Evolutionary conservation across 768 basidiomycete species (phyloP), one percentile per base, ranked within the genome.

Genomic region (Astraeus odoratus): DNA sequence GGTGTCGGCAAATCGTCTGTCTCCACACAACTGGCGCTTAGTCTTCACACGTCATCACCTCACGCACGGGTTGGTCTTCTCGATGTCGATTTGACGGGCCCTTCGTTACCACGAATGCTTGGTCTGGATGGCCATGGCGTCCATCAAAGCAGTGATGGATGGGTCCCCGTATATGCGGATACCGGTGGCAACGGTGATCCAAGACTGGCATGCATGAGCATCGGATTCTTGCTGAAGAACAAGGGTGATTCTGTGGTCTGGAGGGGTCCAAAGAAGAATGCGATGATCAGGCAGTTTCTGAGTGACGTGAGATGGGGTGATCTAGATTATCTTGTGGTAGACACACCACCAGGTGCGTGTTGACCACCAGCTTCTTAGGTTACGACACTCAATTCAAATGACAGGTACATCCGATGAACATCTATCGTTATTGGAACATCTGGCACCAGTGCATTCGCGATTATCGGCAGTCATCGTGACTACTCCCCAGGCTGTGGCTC

Each of bases 1-100:
- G 96, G 95, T 27, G 96, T 98, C 33, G 96, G 96, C 45, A 99
- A 99, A 68, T 97, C 94, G n/a, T 95, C 92, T 1, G 85, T 97
- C 19, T 81, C 91, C 2, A 79, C 85, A 6, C 96, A 98, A 55
- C 76, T 98, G 24, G 94, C 96, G 0, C 77, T 98, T 40, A 88
- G 82, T 50, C 80, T 99, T 7, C 79, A 87, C 67, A 71, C 73
- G 2, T 81, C 77, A 19, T 75, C 81, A 2, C 79, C 83, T 5
- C 75, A 65, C 27, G 75, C 77, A 4, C 80, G 78, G 48, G 86
- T 92, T 20, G 91, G 90, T n/a, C 80, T 97, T 36, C 77, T 97
- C 36, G 94, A 96, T 66, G 78, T 94, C 44, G 93, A 96, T 67
- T 78, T 96, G 37, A 96, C 92, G 0, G 93, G 93, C 0, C 92